Evolutionary conservation across 2,329 filamentous ascomycete genomes (phyloP).

Genomic region (Monilinia fructigena): DNA sequence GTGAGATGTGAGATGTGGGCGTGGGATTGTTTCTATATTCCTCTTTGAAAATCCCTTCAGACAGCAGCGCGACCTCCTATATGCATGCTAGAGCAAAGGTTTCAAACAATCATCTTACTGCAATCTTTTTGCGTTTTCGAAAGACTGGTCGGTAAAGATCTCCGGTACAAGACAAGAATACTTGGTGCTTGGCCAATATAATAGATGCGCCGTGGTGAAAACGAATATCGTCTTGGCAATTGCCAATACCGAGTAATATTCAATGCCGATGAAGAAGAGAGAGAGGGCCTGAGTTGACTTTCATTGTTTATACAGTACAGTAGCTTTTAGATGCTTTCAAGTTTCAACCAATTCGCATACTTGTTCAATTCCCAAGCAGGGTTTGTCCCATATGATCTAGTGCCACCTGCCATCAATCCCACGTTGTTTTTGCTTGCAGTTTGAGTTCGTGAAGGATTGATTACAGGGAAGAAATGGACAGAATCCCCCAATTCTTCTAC

Average conservation of each 20-base stretch:
- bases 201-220: slow-evolving; percentile 1
- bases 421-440: slow-evolving; percentile 14
- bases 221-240: slow-evolving; percentile 10
- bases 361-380: slow-evolving; percentile 1
- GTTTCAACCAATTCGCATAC: neutral
- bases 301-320: neutral
- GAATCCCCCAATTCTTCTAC: neutral
- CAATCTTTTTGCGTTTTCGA: neutral
- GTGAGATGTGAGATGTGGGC: slow-evolving; percentile 3
- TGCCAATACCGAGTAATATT: slow-evolving; percentile 9
- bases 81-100: neutral
- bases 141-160: slow-evolving; percentile 4
- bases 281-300: neutral
- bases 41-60: neutral
- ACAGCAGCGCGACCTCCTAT: slow-evolving; percentile 10
- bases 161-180: slow-evolving; percentile 3
- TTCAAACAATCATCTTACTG: slow-evolving; percentile 1
- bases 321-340: neutral
- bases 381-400: neutral
- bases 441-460: slow-evolving; percentile 11
- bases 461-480: slow-evolving; percentile 7
- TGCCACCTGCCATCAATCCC: neutral
- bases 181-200: slow-evolving; percentile 13
- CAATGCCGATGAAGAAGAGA: neutral
- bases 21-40: slow-evolving; percentile 1